A percentile compares a stretch with the other conserved stretches of the same genome.
Evolutionary conservation across 2,329 filamentous ascomycete genomes (phyloP).

Genomic region (Xylariaceae sp.): DNA sequence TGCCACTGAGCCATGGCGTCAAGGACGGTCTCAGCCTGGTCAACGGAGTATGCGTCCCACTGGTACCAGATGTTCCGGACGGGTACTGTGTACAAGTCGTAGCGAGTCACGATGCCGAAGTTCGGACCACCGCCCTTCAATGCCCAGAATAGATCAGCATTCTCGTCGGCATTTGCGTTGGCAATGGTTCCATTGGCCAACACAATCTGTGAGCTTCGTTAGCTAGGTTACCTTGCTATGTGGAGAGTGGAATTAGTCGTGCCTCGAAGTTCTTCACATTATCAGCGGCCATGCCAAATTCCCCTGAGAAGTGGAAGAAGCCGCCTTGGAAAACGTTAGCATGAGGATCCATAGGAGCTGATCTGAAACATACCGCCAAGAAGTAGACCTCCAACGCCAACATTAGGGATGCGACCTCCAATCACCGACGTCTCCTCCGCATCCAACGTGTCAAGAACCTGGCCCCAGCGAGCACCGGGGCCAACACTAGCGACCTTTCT

Average conservation of each 20-base stretch:
- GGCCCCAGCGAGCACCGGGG: slow-evolving; percentile 23
- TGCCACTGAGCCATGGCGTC: not conserved
- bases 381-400: slow-evolving; percentile 27
- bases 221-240: not conserved
- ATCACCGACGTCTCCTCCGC: slow-evolving; percentile 18
- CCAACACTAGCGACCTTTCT: slow-evolving; percentile 30
- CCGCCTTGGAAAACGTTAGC: slow-evolving; percentile 20
- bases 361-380: slow-evolving; percentile 25
- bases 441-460: slow-evolving; percentile 12
- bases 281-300: slow-evolving; percentile 40
- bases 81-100: slow-evolving; percentile 30
- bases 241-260: not conserved
- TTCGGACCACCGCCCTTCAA: slow-evolving; percentile 46
- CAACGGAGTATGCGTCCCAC: not conserved
- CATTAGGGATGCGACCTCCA: slow-evolving; percentile 20
- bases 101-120: slow-evolving; percentile 39
- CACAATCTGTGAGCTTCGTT: slow-evolving; percentile 35
- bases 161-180: slow-evolving; percentile 33
- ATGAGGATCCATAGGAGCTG: not conserved
- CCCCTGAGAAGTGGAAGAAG: slow-evolving; percentile 13
- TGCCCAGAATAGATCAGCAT: slow-evolving; percentile 43
- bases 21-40: not conserved
- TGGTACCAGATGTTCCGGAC: not conserved
- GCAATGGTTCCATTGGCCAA: slow-evolving; percentile 39
- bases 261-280: slow-evolving; percentile 36